Conservation (phyloP, 2,329 filamentous ascomycete species). For the Simplicillium sp. region DNA sequence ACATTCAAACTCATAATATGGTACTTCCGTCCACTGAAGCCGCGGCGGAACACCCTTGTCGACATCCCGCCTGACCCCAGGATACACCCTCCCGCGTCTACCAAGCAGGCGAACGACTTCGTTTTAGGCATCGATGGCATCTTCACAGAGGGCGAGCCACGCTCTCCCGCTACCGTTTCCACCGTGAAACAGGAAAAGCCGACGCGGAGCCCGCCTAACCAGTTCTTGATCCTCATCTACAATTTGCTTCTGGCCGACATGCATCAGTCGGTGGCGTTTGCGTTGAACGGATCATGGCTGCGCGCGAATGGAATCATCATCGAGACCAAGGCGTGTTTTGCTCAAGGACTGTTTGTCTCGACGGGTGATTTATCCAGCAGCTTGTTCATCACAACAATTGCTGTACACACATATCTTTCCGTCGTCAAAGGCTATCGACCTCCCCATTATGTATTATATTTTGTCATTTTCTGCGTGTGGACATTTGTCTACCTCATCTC, state of each 20-base stretch:
- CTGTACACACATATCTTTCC: slow-evolving; percentile 55
- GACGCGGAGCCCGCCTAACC: slow-evolving; percentile 39
- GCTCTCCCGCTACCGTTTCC: slow-evolving; percentile 1
- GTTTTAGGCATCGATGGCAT: slow-evolving; percentile 25
- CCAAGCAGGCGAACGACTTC: slow-evolving; percentile 16
- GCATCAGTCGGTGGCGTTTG: slow-evolving; percentile 54
- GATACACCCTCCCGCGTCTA: background rate
- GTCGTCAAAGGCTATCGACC: slow-evolving; percentile 48
- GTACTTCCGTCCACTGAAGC: slow-evolving; percentile 13
- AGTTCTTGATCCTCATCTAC: slow-evolving; percentile 60
- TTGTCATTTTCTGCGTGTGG: slow-evolving; percentile 42
- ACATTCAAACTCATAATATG: slow-evolving; percentile 24
- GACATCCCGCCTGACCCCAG: background rate
- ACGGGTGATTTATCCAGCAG: slow-evolving; percentile 57
- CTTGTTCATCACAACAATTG: slow-evolving; percentile 58
- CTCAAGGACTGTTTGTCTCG: slow-evolving; percentile 61
- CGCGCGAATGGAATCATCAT: slow-evolving; percentile 42
- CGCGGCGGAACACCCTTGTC: slow-evolving; percentile 6
- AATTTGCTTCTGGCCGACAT: slow-evolving; percentile 62
- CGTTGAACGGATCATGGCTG: slow-evolving; percentile 53
- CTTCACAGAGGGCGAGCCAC: slow-evolving; percentile 11
- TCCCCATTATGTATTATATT: slow-evolving; percentile 39
- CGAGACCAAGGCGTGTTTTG: slow-evolving; percentile 43
- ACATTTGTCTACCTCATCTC: slow-evolving; percentile 48
- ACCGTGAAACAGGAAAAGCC: background rate